Evolutionary conservation across 2,329 filamentous ascomycete species (phyloP).

Genomic region (Curvularia spicifera): DNA sequence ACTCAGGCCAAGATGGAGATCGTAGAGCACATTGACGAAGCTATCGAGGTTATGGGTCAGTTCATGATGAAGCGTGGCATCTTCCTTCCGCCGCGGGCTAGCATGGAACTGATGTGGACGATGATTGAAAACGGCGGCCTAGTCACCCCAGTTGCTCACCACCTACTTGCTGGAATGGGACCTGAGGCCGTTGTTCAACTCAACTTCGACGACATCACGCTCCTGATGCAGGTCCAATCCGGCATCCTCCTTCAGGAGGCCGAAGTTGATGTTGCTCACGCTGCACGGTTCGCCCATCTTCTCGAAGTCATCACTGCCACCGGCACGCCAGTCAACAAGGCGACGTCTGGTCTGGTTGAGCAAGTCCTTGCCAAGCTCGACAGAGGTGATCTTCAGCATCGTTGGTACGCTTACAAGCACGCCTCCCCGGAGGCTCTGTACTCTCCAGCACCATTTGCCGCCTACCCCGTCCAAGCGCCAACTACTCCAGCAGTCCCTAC

Average conservation of each 20-base stretch:
- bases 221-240: constrained; percentile 67
- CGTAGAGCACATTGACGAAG: constrained; percentile 85
- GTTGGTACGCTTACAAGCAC: constrained; percentile 66
- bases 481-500: constrained; percentile 63
- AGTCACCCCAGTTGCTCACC: constrained; percentile 64
- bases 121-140: constrained; percentile 71
- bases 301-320: constrained; percentile 63
- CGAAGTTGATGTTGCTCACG: constrained; percentile 62
- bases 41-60: constrained; percentile 70
- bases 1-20: constrained; percentile 60
- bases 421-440: constrained; percentile 51
- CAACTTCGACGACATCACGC: constrained; percentile 59
- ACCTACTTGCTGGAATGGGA: constrained; percentile 66
- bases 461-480: constrained; percentile 56
- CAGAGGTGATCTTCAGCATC: constrained; percentile 55
- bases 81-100: constrained; percentile 60
- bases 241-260: constrained; percentile 56
- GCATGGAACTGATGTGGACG: constrained; percentile 66
- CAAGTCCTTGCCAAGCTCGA: constrained; percentile 63
- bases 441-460: constrained; percentile 59
- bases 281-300: constrained; percentile 66
- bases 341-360: constrained; percentile 64
- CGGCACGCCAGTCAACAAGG: constrained; percentile 60
- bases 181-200: constrained; percentile 65
- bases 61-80: constrained; percentile 62